Evolutionary conservation across 2,329 filamentous ascomycete genomes (phyloP).

Genomic region (Periglandula ipomoeae): DNA sequence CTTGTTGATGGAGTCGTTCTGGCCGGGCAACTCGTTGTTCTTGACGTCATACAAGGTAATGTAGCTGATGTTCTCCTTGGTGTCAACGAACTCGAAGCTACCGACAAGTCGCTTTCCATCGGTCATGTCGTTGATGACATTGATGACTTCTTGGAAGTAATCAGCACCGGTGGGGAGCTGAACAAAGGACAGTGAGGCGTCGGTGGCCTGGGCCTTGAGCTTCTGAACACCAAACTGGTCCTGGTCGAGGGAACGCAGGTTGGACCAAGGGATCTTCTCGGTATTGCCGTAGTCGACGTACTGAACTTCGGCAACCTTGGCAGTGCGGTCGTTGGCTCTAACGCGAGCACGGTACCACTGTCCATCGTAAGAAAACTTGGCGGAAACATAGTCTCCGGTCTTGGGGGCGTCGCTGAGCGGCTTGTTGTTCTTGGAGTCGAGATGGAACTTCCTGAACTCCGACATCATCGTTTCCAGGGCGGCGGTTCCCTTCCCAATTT

Average conservation of each 20-base stretch:
- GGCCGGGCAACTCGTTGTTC: slow-evolving; percentile 41
- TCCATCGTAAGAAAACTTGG: slow-evolving; percentile 79
- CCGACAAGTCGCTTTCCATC: slow-evolving; percentile 73
- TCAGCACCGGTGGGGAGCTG: slow-evolving; percentile 77
- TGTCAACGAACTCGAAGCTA: slow-evolving; percentile 76
- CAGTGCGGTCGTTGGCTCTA: slow-evolving; percentile 83
- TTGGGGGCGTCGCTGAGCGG: slow-evolving; percentile 71
- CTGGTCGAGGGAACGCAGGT: slow-evolving; percentile 71
- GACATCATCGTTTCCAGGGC: slow-evolving; percentile 82
- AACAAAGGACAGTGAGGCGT: slow-evolving; percentile 79
- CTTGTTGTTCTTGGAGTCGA: slow-evolving; percentile 71
- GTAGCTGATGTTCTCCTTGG: slow-evolving; percentile 71
- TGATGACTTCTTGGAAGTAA: slow-evolving; percentile 73
- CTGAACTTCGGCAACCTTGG: slow-evolving; percentile 79
- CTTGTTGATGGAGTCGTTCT: slow-evolving; percentile 78
- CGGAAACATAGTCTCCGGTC: slow-evolving; percentile 82
- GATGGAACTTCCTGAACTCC: slow-evolving; percentile 83
- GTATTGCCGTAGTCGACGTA: slow-evolving; percentile 97
- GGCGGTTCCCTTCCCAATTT: slow-evolving; percentile 77
- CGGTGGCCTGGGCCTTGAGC: slow-evolving; percentile 77
- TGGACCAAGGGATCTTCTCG: slow-evolving; percentile 77
- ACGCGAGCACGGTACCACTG: slow-evolving; percentile 93
- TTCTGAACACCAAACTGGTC: slow-evolving; percentile 71
- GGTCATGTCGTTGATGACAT: slow-evolving; percentile 65
- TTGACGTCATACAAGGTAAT: slow-evolving; percentile 82